phyloP scores from a whole-genome alignment of 108 stramenopile species.

The Pseudonitzschia pungens region DNA sequence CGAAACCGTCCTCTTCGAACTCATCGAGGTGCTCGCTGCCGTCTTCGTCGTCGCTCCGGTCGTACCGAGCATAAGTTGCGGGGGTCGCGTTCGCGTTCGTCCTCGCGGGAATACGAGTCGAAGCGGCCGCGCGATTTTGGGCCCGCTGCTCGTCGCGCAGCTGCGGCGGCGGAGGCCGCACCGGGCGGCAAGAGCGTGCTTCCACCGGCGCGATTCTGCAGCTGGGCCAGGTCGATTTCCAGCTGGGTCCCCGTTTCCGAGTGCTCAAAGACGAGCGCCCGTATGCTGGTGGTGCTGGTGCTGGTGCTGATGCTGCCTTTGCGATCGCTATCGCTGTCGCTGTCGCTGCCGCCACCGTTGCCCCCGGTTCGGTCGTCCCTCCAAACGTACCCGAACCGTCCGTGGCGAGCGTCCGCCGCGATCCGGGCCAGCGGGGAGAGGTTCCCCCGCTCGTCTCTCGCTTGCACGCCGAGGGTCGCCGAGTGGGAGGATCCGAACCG shows the following conservation, averaged over 20 bases:
- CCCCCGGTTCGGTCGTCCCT: background rate
- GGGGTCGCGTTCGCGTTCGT: conserved; percentile 12
- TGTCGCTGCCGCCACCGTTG: background rate
- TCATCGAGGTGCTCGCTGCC: conserved; percentile 33
- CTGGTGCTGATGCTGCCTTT: too few species aligned
- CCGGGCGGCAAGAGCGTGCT: conserved; percentile 20
- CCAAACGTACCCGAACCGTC: conserved; percentile 4
- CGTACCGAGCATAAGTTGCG: background rate
- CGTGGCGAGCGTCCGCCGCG: conserved; percentile 26
- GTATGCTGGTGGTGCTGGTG: too few species aligned
- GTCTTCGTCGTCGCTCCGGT: conserved; percentile 46
- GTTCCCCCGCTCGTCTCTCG: background rate
- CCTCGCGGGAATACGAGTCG: background rate
- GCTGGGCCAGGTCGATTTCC: conserved; percentile 43
- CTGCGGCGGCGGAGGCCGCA: background rate
- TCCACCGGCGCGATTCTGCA: conserved; percentile 21
- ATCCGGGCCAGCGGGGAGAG: conserved; percentile 23
- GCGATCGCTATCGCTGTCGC: too few species aligned
- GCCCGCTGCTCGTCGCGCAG: too few species aligned
- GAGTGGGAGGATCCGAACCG: conserved; percentile 24
- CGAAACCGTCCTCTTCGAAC: conserved; percentile 59
- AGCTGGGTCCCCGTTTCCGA: conserved; percentile 49
- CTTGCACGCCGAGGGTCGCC: conserved; percentile 28
- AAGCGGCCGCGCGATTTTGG: too few species aligned
- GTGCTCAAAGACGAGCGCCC: conserved; percentile 45